phyloP scores from a whole-genome alignment of 2,329 filamentous ascomycete species.

The Tolypocladium ophioglossoides region DNA sequence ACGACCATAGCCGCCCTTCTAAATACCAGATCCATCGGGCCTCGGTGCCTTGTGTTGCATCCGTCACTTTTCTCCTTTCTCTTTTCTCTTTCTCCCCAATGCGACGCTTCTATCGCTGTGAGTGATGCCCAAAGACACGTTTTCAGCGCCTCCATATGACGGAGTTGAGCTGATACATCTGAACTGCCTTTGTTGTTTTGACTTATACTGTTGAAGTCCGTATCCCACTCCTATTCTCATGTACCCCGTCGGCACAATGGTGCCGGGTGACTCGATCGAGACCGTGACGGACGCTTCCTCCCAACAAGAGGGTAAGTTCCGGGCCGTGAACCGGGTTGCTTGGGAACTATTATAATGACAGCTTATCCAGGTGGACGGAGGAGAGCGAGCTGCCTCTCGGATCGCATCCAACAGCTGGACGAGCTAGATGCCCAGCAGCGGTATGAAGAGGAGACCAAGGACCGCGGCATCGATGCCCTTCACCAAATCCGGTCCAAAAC shows the following conservation, averaged over 20 bases:
- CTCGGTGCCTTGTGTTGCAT: background rate
- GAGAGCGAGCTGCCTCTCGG: slow-evolving; percentile 12
- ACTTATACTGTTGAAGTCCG: background rate
- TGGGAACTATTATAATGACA: background rate
- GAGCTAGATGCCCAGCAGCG: slow-evolving; percentile 29
- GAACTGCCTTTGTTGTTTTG: background rate
- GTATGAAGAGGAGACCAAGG: slow-evolving; percentile 30
- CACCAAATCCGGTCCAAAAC: slow-evolving; percentile 23
- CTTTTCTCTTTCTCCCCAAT: background rate
- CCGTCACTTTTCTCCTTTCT: background rate
- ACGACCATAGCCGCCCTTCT: background rate
- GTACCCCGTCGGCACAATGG: slow-evolving; percentile 7
- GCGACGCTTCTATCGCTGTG: background rate
- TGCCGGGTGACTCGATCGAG: slow-evolving; percentile 14
- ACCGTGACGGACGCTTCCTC: slow-evolving; percentile 12
- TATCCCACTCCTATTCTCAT: background rate
- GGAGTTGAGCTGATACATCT: background rate
- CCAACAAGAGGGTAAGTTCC: background rate
- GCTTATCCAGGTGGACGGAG: slow-evolving; percentile 11
- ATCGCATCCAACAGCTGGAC: slow-evolving; percentile 16
- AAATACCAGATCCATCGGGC: background rate
- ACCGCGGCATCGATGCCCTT: slow-evolving; percentile 21
- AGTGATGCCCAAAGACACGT: background rate
- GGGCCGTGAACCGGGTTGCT: background rate
- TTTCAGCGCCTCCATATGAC: background rate